Conservation (phyloP, 2,329 filamentous ascomycete species). For the Diaporthe vexans region DNA sequence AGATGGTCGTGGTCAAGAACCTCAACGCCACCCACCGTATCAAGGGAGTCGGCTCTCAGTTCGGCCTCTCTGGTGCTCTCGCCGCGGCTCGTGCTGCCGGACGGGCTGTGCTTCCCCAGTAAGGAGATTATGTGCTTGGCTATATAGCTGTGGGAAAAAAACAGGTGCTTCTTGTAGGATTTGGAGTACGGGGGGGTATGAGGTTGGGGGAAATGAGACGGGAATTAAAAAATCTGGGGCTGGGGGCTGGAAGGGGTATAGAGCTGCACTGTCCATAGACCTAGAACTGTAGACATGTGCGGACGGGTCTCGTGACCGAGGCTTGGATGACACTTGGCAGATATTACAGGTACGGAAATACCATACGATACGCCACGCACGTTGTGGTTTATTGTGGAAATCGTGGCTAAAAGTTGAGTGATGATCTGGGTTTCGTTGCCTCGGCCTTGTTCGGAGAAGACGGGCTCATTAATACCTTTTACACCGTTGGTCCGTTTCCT, state of each 20-base stretch:
- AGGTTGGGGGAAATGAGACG: not conserved
- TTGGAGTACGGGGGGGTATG: not conserved
- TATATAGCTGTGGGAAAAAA: not conserved
- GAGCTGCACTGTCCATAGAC: slow-evolving; percentile 28
- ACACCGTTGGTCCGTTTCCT: slow-evolving; percentile 12
- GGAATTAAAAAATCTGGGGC: not conserved
- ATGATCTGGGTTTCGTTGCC: not conserved
- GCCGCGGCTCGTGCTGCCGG: slow-evolving; percentile 51
- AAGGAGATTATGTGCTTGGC: not conserved
- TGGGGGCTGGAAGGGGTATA: not conserved
- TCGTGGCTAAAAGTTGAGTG: not conserved
- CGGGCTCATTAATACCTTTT: not conserved
- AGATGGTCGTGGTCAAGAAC: slow-evolving; percentile 90
- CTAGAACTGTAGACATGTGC: slow-evolving; percentile 16
- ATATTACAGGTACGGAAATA: slow-evolving; percentile 5
- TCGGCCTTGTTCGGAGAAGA: slow-evolving; percentile 6
- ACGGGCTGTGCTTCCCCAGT: slow-evolving; percentile 22
- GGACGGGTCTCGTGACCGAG: slow-evolving; percentile 7
- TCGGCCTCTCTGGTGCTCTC: slow-evolving; percentile 74
- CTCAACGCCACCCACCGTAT: slow-evolving; percentile 87
- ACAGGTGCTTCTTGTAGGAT: not conserved
- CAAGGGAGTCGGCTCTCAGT: slow-evolving; percentile 79
- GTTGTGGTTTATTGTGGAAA: slow-evolving; percentile 18
- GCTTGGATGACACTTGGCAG: slow-evolving; percentile 1
- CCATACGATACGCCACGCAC: not conserved